Percentiles rank a stretch among this genome's conserved stretches.
Evolutionary conservation across 192 early-diverging fungal species (phyloP).

Genomic region (Chytriomyces hyalinus): DNA sequence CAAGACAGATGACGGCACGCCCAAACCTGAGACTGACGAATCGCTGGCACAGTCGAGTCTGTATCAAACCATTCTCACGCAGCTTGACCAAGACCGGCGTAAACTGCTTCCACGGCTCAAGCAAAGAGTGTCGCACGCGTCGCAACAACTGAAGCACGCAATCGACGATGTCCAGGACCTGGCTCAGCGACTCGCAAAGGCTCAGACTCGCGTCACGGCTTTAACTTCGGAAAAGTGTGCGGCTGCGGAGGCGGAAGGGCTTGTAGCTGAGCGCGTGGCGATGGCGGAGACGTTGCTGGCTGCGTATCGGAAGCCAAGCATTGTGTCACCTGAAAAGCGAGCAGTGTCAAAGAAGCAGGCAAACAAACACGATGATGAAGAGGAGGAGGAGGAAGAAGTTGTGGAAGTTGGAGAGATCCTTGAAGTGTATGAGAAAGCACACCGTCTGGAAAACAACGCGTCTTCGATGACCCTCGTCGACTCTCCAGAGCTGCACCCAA

Average conservation of each 20-base stretch:
- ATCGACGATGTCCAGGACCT: background rate
- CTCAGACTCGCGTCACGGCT: background rate
- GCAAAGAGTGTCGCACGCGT: background rate
- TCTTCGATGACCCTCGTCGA: too few relatives aligned
- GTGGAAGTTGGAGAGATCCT: too few relatives aligned
- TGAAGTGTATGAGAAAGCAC: too few relatives aligned
- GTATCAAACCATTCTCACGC: background rate
- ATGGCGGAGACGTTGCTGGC: background rate
- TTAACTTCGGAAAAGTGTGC: background rate
- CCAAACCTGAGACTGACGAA: too few relatives aligned
- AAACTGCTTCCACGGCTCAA: background rate
- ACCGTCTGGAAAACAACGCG: too few relatives aligned
- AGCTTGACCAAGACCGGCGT: background rate
- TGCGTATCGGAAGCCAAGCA: background rate
- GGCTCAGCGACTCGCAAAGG: background rate
- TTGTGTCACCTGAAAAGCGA: too few relatives aligned
- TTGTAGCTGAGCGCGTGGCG: background rate
- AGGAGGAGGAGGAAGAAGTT: too few relatives aligned
- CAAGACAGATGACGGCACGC: too few relatives aligned
- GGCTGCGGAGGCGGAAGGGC: background rate
- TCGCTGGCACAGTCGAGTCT: too few relatives aligned
- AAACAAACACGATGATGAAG: too few relatives aligned
- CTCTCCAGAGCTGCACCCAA: too few relatives aligned
- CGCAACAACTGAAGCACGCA: background rate
- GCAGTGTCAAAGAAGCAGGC: too few relatives aligned